A percentile compares a stretch with the other conserved stretches of the same genome.
phyloP scores from a whole-genome alignment of 2,329 filamentous ascomycete genomes.

The Epichloe sibirici region DNA sequence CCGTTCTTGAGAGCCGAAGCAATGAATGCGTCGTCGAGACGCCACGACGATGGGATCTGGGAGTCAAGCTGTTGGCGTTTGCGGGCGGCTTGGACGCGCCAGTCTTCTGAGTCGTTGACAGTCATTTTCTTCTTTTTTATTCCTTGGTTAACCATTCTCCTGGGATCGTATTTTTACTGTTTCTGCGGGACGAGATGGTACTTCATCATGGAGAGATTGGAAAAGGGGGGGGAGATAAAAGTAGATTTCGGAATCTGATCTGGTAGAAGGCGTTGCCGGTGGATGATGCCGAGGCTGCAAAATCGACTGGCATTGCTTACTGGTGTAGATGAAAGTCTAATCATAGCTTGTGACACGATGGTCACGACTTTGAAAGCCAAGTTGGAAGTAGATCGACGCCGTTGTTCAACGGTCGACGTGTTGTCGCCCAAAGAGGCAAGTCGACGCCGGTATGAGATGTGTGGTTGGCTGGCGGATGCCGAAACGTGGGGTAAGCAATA shows the following conservation, averaged over 20 bases:
- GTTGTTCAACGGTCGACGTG: no score
- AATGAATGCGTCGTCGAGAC: neutral
- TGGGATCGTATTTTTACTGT: neutral
- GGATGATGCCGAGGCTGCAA: no score
- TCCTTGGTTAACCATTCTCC: neutral
- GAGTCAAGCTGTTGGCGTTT: conserved; percentile 1
- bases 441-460: neutral
- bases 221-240: no score
- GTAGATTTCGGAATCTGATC: no score
- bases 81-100: neutral
- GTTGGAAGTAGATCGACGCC: no score
- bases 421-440: neutral
- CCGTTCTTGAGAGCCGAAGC: neutral
- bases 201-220: no score
- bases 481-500: neutral
- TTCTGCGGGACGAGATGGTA: neutral
- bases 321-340: no score
- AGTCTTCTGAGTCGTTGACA: neutral
- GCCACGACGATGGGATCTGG: conserved; percentile 5
- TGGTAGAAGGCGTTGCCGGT: no score
- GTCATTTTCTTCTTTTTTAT: neutral
- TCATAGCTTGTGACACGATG: no score
- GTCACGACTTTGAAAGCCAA: no score
- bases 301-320: no score
- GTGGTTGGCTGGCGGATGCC: neutral